Conservation (phyloP, 192 early-diverging fungal genomes). For the Gorgonomyces haynaldii region DNA sequence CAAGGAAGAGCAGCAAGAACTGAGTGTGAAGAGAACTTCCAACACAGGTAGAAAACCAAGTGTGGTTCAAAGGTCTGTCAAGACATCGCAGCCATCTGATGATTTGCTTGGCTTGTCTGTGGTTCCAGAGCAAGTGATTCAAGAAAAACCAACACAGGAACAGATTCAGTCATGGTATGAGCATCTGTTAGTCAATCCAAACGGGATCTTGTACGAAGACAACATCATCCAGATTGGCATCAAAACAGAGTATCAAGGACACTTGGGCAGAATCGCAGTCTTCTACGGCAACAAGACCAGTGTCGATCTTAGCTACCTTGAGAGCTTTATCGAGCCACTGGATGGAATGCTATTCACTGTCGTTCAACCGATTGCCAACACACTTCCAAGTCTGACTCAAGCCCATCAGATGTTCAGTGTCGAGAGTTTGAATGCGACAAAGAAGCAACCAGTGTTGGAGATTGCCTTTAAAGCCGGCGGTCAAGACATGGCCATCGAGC, state of each 20-base stretch:
- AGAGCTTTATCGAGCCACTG: constrained; percentile 39
- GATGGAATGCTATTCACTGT: constrained; percentile 45
- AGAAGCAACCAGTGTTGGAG: constrained; percentile 49
- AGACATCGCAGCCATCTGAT: neutral
- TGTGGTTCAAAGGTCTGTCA: neutral
- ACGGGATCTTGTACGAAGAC: constrained; percentile 92
- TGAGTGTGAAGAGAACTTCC: constrained; percentile 1
- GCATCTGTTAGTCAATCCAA: constrained; percentile 52
- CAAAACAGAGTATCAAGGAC: constrained; percentile 86
- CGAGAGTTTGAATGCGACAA: constrained; percentile 53
- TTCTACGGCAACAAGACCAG: constrained; percentile 85
- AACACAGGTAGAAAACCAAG: neutral
- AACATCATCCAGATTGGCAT: constrained; percentile 77
- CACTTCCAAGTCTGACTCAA: constrained; percentile 56
- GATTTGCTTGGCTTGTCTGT: neutral
- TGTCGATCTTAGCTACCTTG: constrained; percentile 49
- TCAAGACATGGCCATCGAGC: constrained; percentile 30
- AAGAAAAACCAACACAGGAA: neutral
- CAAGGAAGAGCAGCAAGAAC: constrained; percentile 22
- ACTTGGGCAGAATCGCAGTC: constrained; percentile 77
- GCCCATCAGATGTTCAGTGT: constrained; percentile 68
- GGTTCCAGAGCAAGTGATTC: neutral
- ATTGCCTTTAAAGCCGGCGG: constrained; percentile 55
- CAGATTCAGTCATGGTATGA: constrained; percentile 38
- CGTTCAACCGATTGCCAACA: constrained; percentile 41